Percentiles rank a stretch among this genome's conserved stretches.
These are phyloP conservation scores for Sporisorium exsertum DNA, from an alignment of 1,284 basidiomycete species.

Conservation along the genomic window DNA sequence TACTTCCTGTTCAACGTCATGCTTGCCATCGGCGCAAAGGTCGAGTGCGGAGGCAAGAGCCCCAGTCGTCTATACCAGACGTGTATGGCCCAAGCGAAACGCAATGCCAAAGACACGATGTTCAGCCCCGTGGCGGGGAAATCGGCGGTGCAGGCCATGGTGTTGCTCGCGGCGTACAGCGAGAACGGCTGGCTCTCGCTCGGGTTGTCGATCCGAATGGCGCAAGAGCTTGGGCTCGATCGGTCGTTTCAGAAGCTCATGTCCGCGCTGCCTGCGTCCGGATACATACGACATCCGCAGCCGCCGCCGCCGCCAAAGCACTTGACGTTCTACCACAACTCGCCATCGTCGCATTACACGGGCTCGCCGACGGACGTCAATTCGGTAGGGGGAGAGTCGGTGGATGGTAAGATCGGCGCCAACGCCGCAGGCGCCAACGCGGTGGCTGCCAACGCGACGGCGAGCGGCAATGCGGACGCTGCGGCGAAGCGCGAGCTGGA, in stretches of 20 bases:
- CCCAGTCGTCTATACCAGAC: constrained; percentile 86
- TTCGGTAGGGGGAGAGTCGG: constrained; percentile 26
- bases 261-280: constrained; percentile 18
- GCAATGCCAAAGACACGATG: constrained; percentile 88
- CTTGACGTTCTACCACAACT: constrained; percentile 49
- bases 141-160: constrained; percentile 93
- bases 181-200: constrained; percentile 93
- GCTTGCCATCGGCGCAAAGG: constrained; percentile 88
- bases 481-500: constrained; percentile 35
- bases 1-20: constrained; percentile 93
- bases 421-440: constrained; percentile 25
- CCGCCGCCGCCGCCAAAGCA: constrained; percentile 27
- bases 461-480: constrained; percentile 18
- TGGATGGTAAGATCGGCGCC: constrained; percentile 23
- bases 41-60: constrained; percentile 86
- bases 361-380: constrained; percentile 40
- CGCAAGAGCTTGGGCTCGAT: constrained; percentile 89
- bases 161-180: constrained; percentile 89
- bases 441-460: constrained; percentile 20
- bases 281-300: constrained; percentile 29
- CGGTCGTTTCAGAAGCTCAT: constrained; percentile 88
- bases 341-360: constrained; percentile 74
- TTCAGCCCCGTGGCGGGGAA: constrained; percentile 92
- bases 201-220: constrained; percentile 93
- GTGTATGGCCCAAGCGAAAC: constrained; percentile 91